These are phyloP conservation scores for Backusella mclennaniae DNA, from an alignment of 192 early-diverging fungal species.

Conservation along the genomic window DNA sequence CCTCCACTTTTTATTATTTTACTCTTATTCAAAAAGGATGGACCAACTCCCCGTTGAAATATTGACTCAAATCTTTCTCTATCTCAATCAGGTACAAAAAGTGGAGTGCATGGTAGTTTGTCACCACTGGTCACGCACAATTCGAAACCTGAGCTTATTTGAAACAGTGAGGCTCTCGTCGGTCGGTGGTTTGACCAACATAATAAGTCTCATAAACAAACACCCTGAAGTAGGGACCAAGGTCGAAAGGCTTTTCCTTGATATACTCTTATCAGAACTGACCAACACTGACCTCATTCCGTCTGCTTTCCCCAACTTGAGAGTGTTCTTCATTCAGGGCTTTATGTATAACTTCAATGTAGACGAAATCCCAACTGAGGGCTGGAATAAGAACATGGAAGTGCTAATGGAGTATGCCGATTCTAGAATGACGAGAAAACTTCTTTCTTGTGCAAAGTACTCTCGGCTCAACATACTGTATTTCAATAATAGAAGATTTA, in stretches of 20 bases:
- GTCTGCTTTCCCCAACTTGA: background rate
- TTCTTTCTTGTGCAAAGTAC: background rate
- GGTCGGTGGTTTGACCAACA: background rate
- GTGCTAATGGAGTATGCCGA: background rate
- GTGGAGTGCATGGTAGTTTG: background rate
- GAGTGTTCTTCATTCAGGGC: background rate
- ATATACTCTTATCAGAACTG: background rate
- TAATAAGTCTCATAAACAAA: background rate
- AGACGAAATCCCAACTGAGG: background rate
- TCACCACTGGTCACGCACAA: background rate
- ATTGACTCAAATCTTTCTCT: background rate
- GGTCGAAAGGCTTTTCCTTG: background rate
- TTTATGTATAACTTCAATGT: background rate
- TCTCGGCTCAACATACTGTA: background rate
- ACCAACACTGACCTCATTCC: background rate
- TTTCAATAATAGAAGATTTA: background rate
- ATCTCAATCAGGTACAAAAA: background rate
- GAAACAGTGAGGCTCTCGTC: background rate
- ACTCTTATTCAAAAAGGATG: background rate
- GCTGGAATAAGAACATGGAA: background rate
- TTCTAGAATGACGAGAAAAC: background rate
- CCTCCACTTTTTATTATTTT: background rate
- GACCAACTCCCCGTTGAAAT: background rate
- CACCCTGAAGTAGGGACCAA: background rate
- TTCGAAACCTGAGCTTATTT: background rate